phyloP scores from a whole-genome alignment of 805 yeast species.

The Metschnikowia shivogae region DNA sequence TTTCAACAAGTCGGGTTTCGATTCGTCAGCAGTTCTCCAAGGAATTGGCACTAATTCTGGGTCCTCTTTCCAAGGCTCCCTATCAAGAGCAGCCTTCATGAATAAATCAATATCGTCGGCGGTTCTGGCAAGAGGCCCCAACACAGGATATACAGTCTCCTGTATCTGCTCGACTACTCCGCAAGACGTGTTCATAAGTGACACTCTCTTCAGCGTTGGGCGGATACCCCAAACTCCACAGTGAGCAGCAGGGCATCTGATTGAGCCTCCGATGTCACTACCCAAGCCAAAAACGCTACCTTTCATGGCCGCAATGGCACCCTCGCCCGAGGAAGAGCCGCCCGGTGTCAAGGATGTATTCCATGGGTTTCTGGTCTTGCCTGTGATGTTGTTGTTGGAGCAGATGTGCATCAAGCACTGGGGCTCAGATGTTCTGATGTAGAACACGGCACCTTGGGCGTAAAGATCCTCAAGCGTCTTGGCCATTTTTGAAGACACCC shows the following conservation, averaged over 20 bases:
- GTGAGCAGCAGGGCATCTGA: slow-evolving; percentile 18
- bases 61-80: slow-evolving; percentile 16
- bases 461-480: slow-evolving; percentile 10
- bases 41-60: slow-evolving; percentile 16
- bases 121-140: slow-evolving; percentile 17
- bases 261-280: slow-evolving; percentile 19
- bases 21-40: slow-evolving; percentile 13
- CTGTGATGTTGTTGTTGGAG: slow-evolving; percentile 18
- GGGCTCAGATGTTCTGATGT: slow-evolving; percentile 18
- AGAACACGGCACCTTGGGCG: slow-evolving; percentile 18
- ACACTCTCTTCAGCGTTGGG: slow-evolving; percentile 14
- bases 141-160: slow-evolving; percentile 14
- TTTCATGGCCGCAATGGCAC: slow-evolving; percentile 18
- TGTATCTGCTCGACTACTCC: slow-evolving; percentile 10
- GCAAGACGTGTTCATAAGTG: slow-evolving; percentile 9
- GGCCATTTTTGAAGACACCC: slow-evolving; percentile 9
- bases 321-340: slow-evolving; percentile 19
- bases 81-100: slow-evolving; percentile 14
- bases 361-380: slow-evolving; percentile 17
- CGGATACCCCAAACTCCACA: slow-evolving; percentile 20
- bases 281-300: slow-evolving; percentile 19
- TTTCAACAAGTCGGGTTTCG: slow-evolving; percentile 11
- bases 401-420: slow-evolving; percentile 18
- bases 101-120: slow-evolving; percentile 18
- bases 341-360: slow-evolving; percentile 17